Evolutionary conservation across 768 basidiomycete genomes (phyloP).

Genomic region (Auricularia cornea): DNA sequence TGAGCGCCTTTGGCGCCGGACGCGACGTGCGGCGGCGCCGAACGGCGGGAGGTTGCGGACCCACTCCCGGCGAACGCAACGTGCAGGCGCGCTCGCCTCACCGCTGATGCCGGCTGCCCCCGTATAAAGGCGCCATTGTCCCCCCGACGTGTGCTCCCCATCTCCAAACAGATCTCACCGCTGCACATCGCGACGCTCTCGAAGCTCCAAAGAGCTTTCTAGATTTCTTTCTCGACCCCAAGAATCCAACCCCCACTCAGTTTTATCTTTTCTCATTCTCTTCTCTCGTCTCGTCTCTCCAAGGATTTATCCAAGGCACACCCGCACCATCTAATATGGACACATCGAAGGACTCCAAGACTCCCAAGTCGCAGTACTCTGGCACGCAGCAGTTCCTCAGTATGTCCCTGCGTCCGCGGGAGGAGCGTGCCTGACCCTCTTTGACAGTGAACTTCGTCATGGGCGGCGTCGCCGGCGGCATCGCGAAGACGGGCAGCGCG

Average conservation of each 20-base stretch:
- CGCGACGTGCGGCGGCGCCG: too few relatives aligned
- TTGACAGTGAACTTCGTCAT: conserved; percentile 17
- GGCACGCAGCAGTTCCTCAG: background rate
- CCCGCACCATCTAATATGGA: background rate
- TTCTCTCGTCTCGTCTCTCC: background rate
- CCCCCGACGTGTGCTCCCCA: too few relatives aligned
- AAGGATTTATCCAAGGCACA: background rate
- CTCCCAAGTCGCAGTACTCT: background rate
- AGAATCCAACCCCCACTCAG: background rate
- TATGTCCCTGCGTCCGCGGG: background rate
- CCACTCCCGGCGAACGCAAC: too few relatives aligned
- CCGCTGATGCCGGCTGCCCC: too few relatives aligned
- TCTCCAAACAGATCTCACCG: background rate
- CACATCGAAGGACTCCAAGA: background rate
- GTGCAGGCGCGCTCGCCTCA: too few relatives aligned
- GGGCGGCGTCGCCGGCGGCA: conserved; percentile 17
- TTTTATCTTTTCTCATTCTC: background rate
- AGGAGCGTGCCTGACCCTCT: background rate
- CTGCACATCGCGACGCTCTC: background rate
- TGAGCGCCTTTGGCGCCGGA: too few relatives aligned
- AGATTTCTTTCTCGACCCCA: background rate
- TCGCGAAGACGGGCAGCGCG: conserved; percentile 42
- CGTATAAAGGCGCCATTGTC: too few relatives aligned
- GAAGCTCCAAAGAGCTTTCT: background rate
- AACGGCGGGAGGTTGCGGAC: too few relatives aligned